Percentiles rank a stretch among this genome's conserved stretches.
These are phyloP conservation scores for Pelargonium citronellum DNA, from an alignment of 441 rosid species.

Conservation along the genomic window DNA sequence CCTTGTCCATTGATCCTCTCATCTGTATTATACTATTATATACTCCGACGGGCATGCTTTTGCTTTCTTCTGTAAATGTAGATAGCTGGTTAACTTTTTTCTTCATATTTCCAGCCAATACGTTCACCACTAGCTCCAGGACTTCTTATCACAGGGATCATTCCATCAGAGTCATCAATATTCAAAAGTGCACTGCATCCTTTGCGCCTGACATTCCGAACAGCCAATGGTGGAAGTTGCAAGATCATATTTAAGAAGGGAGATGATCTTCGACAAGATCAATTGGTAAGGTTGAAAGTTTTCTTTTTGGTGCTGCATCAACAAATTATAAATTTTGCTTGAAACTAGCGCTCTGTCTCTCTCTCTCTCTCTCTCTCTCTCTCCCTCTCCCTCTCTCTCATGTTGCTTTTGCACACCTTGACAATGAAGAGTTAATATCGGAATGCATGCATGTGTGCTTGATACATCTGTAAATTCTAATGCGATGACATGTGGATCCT, in stretches of 20 bases:
- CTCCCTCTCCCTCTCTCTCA: background rate
- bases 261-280: slow-evolving; percentile 97
- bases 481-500: slow-evolving; percentile 25
- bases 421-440: background rate
- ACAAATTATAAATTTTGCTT: slow-evolving; percentile 10
- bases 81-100: slow-evolving; percentile 14
- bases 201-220: slow-evolving; percentile 76
- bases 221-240: slow-evolving; percentile 70
- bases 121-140: slow-evolving; percentile 81
- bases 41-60: slow-evolving; percentile 13
- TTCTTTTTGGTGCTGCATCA: slow-evolving; percentile 3
- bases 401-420: background rate
- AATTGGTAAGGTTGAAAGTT: slow-evolving; percentile 52
- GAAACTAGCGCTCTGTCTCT: background rate
- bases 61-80: slow-evolving; percentile 12
- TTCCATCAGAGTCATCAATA: slow-evolving; percentile 86
- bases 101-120: slow-evolving; percentile 59
- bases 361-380: background rate
- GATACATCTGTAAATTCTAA: slow-evolving; percentile 9
- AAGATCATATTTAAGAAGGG: slow-evolving; percentile 93
- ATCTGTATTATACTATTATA: slow-evolving; percentile 8
- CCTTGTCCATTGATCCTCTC: slow-evolving; percentile 4
- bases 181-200: slow-evolving; percentile 93
- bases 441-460: background rate
- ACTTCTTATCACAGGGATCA: slow-evolving; percentile 78